Percentiles rank a stretch among this genome's conserved stretches.
phyloP scores from a whole-genome alignment of 768 basidiomycete genomes.

The Holtermanniella nyarrowii region DNA sequence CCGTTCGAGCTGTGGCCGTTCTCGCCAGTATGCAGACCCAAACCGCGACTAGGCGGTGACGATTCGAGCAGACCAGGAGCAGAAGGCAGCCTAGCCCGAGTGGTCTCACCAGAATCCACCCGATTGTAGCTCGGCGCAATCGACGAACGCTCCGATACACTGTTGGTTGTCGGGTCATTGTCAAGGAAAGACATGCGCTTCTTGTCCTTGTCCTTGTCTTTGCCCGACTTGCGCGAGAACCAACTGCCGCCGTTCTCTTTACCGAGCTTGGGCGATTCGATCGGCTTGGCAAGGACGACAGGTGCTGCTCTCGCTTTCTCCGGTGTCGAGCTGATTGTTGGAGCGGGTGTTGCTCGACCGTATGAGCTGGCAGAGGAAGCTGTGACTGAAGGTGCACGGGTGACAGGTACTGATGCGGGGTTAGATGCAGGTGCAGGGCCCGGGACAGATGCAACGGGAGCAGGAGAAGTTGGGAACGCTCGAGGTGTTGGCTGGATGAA shows the following conservation, averaged over 20 bases:
- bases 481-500: background rate
- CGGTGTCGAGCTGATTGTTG: too few species aligned
- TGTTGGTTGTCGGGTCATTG: background rate
- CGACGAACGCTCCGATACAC: background rate
- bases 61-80: background rate
- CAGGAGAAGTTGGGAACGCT: background rate
- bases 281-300: too few species aligned
- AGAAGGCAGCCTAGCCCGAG: background rate
- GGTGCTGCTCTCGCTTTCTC: too few species aligned
- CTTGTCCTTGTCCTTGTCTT: constrained; percentile 12
- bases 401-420: background rate
- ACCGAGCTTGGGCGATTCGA: background rate
- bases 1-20: background rate
- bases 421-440: background rate
- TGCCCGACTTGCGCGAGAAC: constrained; percentile 7
- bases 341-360: too few species aligned
- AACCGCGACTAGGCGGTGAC: background rate
- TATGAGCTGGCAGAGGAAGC: background rate
- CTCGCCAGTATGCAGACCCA: background rate
- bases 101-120: constrained; percentile 5
- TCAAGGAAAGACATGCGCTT: background rate
- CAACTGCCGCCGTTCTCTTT: constrained; percentile 14
- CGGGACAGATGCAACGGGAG: background rate
- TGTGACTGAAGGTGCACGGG: background rate
- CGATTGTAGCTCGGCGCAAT: background rate